Conservation (phyloP, 139 green algal species). For the Chlamydomonas incerta region DNA sequence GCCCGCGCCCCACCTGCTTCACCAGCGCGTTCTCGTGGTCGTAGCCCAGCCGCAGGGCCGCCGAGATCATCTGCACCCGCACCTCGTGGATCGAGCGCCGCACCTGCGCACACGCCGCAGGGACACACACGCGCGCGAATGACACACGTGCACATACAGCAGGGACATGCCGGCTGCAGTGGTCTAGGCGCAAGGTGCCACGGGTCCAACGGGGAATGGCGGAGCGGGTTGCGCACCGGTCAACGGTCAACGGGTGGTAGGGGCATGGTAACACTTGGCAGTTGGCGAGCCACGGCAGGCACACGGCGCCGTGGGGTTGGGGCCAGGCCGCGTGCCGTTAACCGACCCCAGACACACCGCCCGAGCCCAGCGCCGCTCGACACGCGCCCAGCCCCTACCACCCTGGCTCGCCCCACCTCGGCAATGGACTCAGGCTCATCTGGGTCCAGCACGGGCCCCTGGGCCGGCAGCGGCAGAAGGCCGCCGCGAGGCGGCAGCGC, state of each 20-base stretch:
- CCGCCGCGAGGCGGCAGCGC: not conserved
- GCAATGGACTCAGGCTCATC: constrained; percentile 57
- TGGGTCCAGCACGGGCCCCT: constrained; percentile 55
- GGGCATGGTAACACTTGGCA: no score
- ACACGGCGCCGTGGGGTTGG: not conserved
- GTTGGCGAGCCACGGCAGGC: no score
- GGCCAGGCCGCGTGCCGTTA: not conserved
- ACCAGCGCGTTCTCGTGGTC: constrained; percentile 67
- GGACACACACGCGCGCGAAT: not conserved
- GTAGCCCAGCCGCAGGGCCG: constrained; percentile 61
- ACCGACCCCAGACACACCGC: no score
- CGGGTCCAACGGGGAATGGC: no score
- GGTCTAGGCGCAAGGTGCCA: no score
- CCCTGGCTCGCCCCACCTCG: constrained; percentile 23
- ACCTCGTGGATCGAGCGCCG: constrained; percentile 56
- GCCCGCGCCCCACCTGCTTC: constrained; percentile 52
- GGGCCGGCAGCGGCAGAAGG: constrained; percentile 10
- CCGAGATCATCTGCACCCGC: constrained; percentile 61
- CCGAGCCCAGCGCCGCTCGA: not conserved
- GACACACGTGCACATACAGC: not conserved
- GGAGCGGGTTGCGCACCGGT: no score
- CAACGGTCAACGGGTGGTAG: no score
- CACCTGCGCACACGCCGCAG: not conserved
- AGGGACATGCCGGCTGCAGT: not conserved
- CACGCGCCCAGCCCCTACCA: not conserved